phyloP scores from a whole-genome alignment of 805 yeast genomes.

The Candida coquimbonensis region DNA sequence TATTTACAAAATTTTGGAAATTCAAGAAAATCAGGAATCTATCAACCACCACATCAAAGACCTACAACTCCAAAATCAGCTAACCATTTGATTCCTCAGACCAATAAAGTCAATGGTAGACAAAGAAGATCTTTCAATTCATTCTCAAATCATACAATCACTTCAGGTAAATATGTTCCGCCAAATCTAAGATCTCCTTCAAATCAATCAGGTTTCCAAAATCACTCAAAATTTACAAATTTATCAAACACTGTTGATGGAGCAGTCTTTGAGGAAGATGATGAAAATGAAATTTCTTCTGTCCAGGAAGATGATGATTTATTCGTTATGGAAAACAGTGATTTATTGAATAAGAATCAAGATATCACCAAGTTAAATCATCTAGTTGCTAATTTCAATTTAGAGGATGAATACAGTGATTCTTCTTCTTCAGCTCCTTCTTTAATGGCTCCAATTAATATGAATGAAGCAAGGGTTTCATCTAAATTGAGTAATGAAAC shows the following conservation, averaged over 20 bases:
- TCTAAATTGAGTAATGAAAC: background rate
- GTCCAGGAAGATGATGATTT: constrained; percentile 29
- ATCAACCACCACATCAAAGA: constrained; percentile 23
- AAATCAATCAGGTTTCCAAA: background rate
- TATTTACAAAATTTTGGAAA: constrained; percentile 60
- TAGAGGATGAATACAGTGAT: constrained; percentile 18
- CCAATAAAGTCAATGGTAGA: constrained; percentile 6
- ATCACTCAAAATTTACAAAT: constrained; percentile 7
- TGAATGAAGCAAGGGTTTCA: background rate
- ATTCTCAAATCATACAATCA: constrained; percentile 21
- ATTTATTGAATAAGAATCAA: constrained; percentile 10
- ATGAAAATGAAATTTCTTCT: constrained; percentile 4
- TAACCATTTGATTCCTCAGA: constrained; percentile 10
- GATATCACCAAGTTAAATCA: constrained; percentile 2
- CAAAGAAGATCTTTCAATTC: constrained; percentile 21
- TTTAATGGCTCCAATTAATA: constrained; percentile 4
- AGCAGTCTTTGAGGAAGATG: constrained; percentile 17
- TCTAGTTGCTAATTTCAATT: constrained; percentile 5
- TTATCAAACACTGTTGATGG: constrained; percentile 13
- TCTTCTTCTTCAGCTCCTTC: constrained; percentile 14
- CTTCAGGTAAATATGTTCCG: constrained; percentile 58
- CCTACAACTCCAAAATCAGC: constrained; percentile 18
- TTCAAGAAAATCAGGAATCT: constrained; percentile 18
- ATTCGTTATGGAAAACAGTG: constrained; percentile 32
- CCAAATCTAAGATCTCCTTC: constrained; percentile 57